Evolutionary conservation across 306 rosid species (phyloP).

Genomic region (Glycyrrhiza uralensis): DNA sequence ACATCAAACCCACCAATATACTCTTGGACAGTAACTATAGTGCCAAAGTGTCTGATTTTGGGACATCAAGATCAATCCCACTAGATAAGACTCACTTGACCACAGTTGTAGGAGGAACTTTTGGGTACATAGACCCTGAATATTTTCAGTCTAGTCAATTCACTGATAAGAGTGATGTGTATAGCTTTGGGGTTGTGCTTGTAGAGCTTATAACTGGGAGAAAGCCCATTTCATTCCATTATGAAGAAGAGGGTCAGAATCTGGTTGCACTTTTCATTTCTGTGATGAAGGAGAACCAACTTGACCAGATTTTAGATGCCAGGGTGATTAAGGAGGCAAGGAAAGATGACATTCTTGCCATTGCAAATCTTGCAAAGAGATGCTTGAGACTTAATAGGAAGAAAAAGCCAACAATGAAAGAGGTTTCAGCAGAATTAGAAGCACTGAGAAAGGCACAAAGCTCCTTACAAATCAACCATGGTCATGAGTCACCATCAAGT

Average conservation of each 20-base stretch:
- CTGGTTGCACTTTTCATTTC: conserved; percentile 45
- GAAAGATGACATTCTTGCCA: conserved; percentile 25
- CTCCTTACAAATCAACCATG: conserved; percentile 22
- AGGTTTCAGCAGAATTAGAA: conserved; percentile 48
- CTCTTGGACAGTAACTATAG: conserved; percentile 45
- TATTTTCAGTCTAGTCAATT: conserved; percentile 52
- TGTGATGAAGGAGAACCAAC: conserved; percentile 25
- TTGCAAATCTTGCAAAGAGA: conserved; percentile 49
- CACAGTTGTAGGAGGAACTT: conserved; percentile 55
- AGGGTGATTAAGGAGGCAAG: conserved; percentile 33
- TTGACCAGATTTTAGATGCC: conserved; percentile 36
- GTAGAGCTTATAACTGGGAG: conserved; percentile 50
- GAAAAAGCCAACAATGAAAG: conserved; percentile 61
- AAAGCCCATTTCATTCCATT: conserved; percentile 33
- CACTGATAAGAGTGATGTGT: conserved; percentile 52
- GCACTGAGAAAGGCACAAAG: conserved; percentile 36
- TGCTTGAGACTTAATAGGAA: conserved; percentile 52
- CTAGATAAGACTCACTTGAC: conserved; percentile 59
- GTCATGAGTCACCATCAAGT: not conserved
- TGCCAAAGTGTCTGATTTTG: conserved; percentile 47
- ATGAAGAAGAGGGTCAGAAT: conserved; percentile 35
- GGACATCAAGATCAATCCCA: conserved; percentile 58
- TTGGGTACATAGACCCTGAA: conserved; percentile 70
- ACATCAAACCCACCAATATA: conserved; percentile 60
- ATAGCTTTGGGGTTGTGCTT: conserved; percentile 61